Percentiles rank a stretch among this genome's conserved stretches.
These are phyloP conservation scores for Populus pruinosa DNA, from an alignment of 345 rosid species.

Conservation along the genomic window DNA sequence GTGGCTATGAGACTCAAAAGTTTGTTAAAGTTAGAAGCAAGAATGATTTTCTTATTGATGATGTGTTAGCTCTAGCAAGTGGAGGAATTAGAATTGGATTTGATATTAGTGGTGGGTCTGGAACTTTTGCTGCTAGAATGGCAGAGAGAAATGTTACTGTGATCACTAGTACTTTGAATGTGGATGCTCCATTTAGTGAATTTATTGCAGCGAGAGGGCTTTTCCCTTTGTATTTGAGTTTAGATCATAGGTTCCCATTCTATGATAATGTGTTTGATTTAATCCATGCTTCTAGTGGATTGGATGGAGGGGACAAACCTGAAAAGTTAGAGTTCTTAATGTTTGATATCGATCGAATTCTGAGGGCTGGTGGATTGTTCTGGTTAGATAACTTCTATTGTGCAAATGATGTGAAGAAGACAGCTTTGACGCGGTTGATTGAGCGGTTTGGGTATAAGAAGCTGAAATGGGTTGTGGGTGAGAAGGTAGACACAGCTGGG, in stretches of 20 bases:
- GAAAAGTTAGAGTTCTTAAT: slow-evolving; percentile 91
- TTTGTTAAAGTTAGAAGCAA: slow-evolving; percentile 67
- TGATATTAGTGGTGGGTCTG: slow-evolving; percentile 85
- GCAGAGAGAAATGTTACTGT: slow-evolving; percentile 87
- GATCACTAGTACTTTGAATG: slow-evolving; percentile 60
- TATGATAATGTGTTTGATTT: slow-evolving; percentile 84
- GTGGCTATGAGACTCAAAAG: slow-evolving; percentile 53
- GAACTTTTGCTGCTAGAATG: slow-evolving; percentile 88
- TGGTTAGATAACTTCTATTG: slow-evolving; percentile 87
- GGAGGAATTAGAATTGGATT: slow-evolving; percentile 81
- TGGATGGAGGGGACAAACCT: slow-evolving; percentile 60
- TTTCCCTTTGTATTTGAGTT: slow-evolving; percentile 79
- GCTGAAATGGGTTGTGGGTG: slow-evolving; percentile 92
- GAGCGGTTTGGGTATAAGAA: slow-evolving; percentile 91
- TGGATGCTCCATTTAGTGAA: slow-evolving; percentile 75
- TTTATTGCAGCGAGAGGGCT: slow-evolving; percentile 86
- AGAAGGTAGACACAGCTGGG: slow-evolving; percentile 53
- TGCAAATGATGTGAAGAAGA: slow-evolving; percentile 65
- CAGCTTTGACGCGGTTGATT: slow-evolving; percentile 59
- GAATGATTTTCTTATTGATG: slow-evolving; percentile 76
- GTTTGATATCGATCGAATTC: slow-evolving; percentile 84
- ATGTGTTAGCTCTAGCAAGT: slow-evolving; percentile 64
- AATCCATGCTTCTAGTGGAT: slow-evolving; percentile 59
- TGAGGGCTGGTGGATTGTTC: slow-evolving; percentile 77
- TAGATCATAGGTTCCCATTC: slow-evolving; percentile 88